Evolutionary conservation across 75 land plant genomes (phyloP).

Genomic region (Sequoiadendron giganteum): DNA sequence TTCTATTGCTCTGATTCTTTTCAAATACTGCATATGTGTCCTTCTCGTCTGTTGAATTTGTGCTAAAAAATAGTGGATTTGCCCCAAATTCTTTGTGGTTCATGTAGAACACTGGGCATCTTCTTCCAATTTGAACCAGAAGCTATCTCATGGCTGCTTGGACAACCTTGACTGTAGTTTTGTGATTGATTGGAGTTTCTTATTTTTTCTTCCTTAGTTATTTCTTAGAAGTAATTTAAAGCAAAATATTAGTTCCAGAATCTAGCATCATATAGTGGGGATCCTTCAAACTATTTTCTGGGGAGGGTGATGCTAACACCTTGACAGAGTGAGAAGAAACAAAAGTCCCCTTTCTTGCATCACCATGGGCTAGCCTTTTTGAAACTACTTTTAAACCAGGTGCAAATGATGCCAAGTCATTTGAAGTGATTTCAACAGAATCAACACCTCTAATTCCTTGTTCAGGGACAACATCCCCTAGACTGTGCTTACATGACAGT

Average conservation of each 20-base stretch:
- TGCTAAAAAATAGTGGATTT: constrained; percentile 37
- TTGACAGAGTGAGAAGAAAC: constrained; percentile 25
- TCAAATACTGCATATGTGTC: constrained; percentile 31
- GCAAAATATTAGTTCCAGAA: constrained; percentile 28
- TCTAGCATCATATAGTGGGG: constrained; percentile 16
- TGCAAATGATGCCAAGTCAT: constrained; percentile 40
- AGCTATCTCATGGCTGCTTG: constrained; percentile 60
- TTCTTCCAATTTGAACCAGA: constrained; percentile 50
- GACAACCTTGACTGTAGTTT: constrained; percentile 72
- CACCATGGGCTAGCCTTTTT: constrained; percentile 38
- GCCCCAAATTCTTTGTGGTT: constrained; percentile 43
- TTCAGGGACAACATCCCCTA: constrained; percentile 5
- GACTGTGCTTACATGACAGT: constrained; percentile 52
- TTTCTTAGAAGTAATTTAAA: too few relatives aligned
- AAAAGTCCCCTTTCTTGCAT: constrained; percentile 35
- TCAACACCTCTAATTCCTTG: constrained; percentile 9
- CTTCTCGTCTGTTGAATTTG: constrained; percentile 35
- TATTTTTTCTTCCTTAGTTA: constrained; percentile 74
- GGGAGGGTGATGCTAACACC: constrained; percentile 18
- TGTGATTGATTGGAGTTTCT: constrained; percentile 86
- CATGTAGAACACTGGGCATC: constrained; percentile 57
- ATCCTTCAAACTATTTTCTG: constrained; percentile 25
- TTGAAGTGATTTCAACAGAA: constrained; percentile 36
- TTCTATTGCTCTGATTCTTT: constrained; percentile 30
- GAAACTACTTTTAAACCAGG: constrained; percentile 35